A percentile compares a stretch with the other conserved stretches of the same genome.
Conservation (phyloP, 371 early-diverging fungal species). For the Blakeslea trispora region DNA sequence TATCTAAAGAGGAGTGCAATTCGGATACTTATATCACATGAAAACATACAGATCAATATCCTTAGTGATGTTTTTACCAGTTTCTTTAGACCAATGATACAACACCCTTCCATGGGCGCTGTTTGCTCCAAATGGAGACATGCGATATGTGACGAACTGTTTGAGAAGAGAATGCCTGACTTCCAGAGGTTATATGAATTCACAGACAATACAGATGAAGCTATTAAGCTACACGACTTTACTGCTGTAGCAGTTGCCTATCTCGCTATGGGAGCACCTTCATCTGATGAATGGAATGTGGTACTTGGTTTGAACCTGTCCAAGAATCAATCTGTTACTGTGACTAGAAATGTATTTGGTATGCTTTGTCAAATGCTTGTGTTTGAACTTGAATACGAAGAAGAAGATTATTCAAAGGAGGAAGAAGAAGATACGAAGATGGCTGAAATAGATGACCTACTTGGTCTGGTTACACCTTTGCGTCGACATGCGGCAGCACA, state of each 20-base stretch:
- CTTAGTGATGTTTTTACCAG: slow-evolving; percentile 21
- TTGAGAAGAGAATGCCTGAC: slow-evolving; percentile 17
- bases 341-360: slow-evolving; percentile 22
- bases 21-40: slow-evolving; percentile 23
- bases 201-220: slow-evolving; percentile 24
- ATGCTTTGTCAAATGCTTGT: slow-evolving; percentile 41
- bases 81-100: slow-evolving; percentile 21
- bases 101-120: slow-evolving; percentile 4
- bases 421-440: too few relatives aligned
- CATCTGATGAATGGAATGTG: slow-evolving; percentile 12
- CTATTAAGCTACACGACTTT: slow-evolving; percentile 32
- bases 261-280: slow-evolving; percentile 15
- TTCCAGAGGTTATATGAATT: slow-evolving; percentile 25
- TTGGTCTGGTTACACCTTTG: slow-evolving; percentile 12
- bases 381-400: slow-evolving; percentile 27
- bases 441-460: neutral
- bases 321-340: slow-evolving; percentile 7
- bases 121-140: slow-evolving; percentile 13
- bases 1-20: slow-evolving; percentile 12
- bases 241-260: slow-evolving; percentile 36
- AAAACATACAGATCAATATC: slow-evolving; percentile 24
- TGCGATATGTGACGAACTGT: slow-evolving; percentile 16
- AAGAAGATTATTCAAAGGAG: neutral
- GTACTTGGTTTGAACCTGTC: slow-evolving; percentile 10
- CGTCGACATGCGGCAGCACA: slow-evolving; percentile 36